A percentile compares a stretch with the other conserved stretches of the same genome.
These are phyloP conservation scores for Sugiyamaella boreocaroliniensis DNA, from an alignment of 805 yeast species.

Conservation along the genomic window DNA sequence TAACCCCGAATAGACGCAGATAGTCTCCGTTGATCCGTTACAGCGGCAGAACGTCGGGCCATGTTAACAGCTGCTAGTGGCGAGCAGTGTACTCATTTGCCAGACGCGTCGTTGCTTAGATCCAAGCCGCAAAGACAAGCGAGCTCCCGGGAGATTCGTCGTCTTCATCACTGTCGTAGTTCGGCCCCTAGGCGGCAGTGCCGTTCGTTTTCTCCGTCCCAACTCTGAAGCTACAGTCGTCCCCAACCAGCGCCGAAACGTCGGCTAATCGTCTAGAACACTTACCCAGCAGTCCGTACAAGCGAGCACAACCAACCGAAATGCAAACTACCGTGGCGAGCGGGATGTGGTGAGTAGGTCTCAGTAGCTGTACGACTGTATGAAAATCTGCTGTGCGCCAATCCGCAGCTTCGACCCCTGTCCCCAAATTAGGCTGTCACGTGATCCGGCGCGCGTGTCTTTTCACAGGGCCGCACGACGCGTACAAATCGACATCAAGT, in stretches of 20 bases:
- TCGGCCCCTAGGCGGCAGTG: neutral
- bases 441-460: neutral
- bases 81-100: too few species aligned
- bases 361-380: neutral
- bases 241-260: neutral
- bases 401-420: neutral
- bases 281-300: neutral
- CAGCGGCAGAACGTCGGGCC: too few species aligned
- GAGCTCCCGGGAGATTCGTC: too few species aligned
- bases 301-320: neutral
- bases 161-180: too few species aligned
- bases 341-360: neutral
- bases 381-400: neutral
- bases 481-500: too few species aligned
- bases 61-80: too few species aligned
- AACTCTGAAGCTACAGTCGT: neutral
- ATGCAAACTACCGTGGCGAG: neutral
- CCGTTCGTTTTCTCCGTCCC: neutral
- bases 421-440: neutral
- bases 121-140: too few species aligned
- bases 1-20: too few species aligned
- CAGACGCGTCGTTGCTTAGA: too few species aligned
- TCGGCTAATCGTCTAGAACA: neutral
- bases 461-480: too few species aligned
- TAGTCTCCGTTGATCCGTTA: too few species aligned